Conservation (phyloP, 2,329 filamentous ascomycete genomes). For the Neoarthrinium moseri region DNA sequence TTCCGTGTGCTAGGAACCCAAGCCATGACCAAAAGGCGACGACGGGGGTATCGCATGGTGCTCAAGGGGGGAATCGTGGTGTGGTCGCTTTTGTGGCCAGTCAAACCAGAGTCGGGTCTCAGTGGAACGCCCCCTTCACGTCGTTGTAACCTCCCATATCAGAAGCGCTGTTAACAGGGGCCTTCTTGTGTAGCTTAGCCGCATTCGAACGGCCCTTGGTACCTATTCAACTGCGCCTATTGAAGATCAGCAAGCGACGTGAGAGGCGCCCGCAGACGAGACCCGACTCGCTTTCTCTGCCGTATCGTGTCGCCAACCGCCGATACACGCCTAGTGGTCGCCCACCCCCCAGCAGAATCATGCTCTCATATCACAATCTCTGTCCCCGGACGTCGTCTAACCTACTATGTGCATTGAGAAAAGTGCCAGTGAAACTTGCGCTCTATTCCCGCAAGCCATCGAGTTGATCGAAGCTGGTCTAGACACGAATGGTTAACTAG, state of each 20-base stretch:
- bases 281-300: no score
- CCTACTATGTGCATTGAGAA: no score
- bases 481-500: no score
- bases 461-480: no score
- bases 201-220: constrained; percentile 5
- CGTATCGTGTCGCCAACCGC: neutral
- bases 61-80: neutral
- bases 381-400: no score
- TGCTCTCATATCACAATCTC: no score
- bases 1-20: constrained; percentile 3
- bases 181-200: constrained; percentile 1
- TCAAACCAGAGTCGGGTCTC: neutral
- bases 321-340: neutral
- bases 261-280: neutral
- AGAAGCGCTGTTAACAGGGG: constrained; percentile 6
- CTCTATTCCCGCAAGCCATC: no score
- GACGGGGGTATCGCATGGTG: constrained; percentile 8
- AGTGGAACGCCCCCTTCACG: neutral
- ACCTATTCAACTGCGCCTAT: constrained; percentile 5
- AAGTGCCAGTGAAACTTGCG: no score
- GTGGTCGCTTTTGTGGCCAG: neutral
- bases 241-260: neutral
- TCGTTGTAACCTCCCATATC: neutral
- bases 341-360: no score
- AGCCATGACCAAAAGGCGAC: constrained; percentile 4